phyloP scores from a whole-genome alignment of 108 stramenopile species.

The Tribonema minus region DNA sequence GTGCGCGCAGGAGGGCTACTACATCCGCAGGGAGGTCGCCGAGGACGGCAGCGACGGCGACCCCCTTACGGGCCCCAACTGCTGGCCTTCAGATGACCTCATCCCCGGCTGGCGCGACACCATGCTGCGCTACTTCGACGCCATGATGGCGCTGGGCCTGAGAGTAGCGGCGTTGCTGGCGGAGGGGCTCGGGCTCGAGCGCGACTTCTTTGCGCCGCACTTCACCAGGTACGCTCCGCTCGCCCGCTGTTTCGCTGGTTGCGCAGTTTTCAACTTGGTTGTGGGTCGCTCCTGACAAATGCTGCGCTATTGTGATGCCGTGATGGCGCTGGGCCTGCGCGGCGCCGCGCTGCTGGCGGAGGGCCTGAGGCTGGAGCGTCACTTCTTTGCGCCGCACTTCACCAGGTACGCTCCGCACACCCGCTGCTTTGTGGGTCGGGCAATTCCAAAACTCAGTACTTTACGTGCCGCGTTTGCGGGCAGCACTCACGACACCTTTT shows the following conservation, averaged over 20 bases:
- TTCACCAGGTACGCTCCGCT: too few relatives aligned
- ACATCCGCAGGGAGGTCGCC: conserved; percentile 64
- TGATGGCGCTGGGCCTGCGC: conserved; percentile 48
- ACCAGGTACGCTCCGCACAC: too few relatives aligned
- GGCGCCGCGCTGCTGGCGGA: conserved; percentile 54
- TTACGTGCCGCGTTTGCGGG: too few relatives aligned
- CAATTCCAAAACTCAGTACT: too few relatives aligned
- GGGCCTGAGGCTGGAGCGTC: conserved; percentile 51
- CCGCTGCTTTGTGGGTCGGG: too few relatives aligned
- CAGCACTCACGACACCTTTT: too few relatives aligned
- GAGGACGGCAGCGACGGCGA: too few relatives aligned
- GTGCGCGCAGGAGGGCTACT: conserved; percentile 74
- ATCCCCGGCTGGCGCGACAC: conserved; percentile 30
- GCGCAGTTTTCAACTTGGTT: too few relatives aligned
- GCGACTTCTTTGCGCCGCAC: conserved; percentile 55
- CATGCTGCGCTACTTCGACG: conserved; percentile 59
- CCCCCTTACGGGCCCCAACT: conserved; percentile 63
- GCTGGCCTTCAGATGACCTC: conserved; percentile 52
- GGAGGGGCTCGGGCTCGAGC: conserved; percentile 50
- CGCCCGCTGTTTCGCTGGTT: too few relatives aligned
- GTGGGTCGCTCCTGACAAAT: too few relatives aligned
- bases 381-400: conserved; percentile 61
- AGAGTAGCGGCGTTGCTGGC: conserved; percentile 55
- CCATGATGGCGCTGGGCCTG: conserved; percentile 49
- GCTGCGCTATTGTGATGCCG: conserved; percentile 52